Base-by-base conservation (phyloP, 352 stramenopile species). In the Phytophthora sojae region DNA sequence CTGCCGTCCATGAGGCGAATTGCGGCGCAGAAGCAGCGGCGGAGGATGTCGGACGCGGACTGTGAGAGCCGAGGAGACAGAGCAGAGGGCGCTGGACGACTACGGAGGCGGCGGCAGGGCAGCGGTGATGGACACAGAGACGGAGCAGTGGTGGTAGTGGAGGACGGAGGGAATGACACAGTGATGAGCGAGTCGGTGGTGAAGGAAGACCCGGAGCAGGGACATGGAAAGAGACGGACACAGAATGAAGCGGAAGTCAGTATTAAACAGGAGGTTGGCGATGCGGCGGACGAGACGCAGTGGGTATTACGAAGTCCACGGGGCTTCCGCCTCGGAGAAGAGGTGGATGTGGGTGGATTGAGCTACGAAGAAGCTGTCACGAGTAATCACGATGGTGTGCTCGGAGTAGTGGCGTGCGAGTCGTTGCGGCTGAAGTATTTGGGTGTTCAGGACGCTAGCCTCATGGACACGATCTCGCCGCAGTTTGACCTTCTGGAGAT, bases 401-500 rank as follows among this genome's bases (percentile, higher is more conserved):
- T 96, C 4, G 84, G 86, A 19, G 75, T 93, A 21, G 84, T 95
- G n/a, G 89, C 87, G 4, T 91, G 83, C 35, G 74, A 90, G 29
- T 71, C 88, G 32, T 64, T 93, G 29, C 75, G 89, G 23, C 71
- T 96, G 12, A 85, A 92, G 42, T 90, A 86, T 64, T 60, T 96
- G 8, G 89, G 87, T 1, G 80, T 94, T 2, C 55, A 86, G 6
- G 83, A 93, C 47, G 61, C 79, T 1, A 88, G 56, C 23, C 62
- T 50, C 0, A 80, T 93, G 8, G 88, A 94, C 37, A 86, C 79
- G 9, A 80, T 85, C 11, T 91, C 83, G 15, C 83, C 80, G 2
- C 82, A 92, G 61, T 93, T 93, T 54, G 89, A 95, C 53, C 23
- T 96, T 42, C 75, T 96, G 11, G 89, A 96, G 61, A 79, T 95